These are phyloP conservation scores for Blastobotrys proliferans DNA, from an alignment of 1,139 yeast species.

Conservation along the genomic window DNA sequence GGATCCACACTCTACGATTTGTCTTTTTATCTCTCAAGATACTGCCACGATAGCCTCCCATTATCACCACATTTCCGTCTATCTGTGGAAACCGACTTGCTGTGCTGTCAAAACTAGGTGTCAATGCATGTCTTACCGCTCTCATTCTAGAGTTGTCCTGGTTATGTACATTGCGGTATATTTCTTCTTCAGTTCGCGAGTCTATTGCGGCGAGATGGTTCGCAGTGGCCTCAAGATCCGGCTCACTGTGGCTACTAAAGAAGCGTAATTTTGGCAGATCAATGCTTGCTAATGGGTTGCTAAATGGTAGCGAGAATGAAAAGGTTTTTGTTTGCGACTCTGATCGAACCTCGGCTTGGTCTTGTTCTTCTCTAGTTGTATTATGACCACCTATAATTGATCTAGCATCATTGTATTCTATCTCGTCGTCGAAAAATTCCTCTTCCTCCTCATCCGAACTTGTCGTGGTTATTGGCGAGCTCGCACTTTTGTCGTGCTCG, in stretches of 20 bases:
- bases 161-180: constrained; percentile 53
- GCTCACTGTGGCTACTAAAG: constrained; percentile 10
- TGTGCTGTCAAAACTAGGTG: constrained; percentile 43
- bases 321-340: constrained; percentile 23
- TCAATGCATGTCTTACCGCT: constrained; percentile 62
- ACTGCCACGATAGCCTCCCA: constrained; percentile 90
- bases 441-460: not conserved
- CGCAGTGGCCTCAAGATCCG: constrained; percentile 15
- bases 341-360: constrained; percentile 10
- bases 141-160: constrained; percentile 63
- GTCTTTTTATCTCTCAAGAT: constrained; percentile 66
- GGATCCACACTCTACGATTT: constrained; percentile 74
- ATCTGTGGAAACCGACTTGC: constrained; percentile 38
- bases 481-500: no score
- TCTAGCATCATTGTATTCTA: constrained; percentile 26
- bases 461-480: not conserved
- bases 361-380: constrained; percentile 3
- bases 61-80: constrained; percentile 69
- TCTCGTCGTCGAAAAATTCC: not conserved
- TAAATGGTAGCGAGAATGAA: constrained; percentile 32
- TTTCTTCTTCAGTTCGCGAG: constrained; percentile 48
- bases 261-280: constrained; percentile 20
- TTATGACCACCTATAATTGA: constrained; percentile 32
- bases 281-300: constrained; percentile 29
- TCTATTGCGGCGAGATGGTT: constrained; percentile 21